Evolutionary conservation across 1,284 basidiomycete species (phyloP).

Genomic region (Apiotrichum sp.): DNA sequence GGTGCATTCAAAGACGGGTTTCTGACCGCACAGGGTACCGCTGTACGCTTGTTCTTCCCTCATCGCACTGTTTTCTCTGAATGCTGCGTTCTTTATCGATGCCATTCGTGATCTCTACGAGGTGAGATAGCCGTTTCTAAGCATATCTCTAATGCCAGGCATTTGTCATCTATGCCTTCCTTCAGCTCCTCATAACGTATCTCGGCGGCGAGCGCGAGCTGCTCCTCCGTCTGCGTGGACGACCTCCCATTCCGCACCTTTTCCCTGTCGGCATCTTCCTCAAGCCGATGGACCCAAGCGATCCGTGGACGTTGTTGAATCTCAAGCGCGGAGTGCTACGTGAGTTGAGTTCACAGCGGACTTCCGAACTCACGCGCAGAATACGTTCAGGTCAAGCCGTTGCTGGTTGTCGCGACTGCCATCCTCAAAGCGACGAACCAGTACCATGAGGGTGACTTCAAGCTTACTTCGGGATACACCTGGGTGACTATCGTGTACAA

Average conservation of each 20-base stretch:
- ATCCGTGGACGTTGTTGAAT: conserved; percentile 88
- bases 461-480: conserved; percentile 79
- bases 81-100: conserved; percentile 95
- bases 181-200: conserved; percentile 73
- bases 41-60: conserved; percentile 85
- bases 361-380: conserved; percentile 52
- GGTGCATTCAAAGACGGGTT: too few species aligned
- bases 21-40: conserved; percentile 56
- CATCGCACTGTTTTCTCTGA: conserved; percentile 88
- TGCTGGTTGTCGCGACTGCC: conserved; percentile 76
- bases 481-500: conserved; percentile 78
- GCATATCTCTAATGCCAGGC: conserved; percentile 53
- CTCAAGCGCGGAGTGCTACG: conserved; percentile 92
- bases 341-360: conserved; percentile 54
- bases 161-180: conserved; percentile 94
- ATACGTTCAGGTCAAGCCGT: conserved; percentile 94
- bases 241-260: conserved; percentile 76
- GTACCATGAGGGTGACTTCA: conserved; percentile 84
- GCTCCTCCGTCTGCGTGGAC: conserved; percentile 81
- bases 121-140: conserved; percentile 50
- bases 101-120: conserved; percentile 93
- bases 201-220: conserved; percentile 90
- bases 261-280: conserved; percentile 74
- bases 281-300: conserved; percentile 73
- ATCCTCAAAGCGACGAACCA: conserved; percentile 79